Base-by-base conservation (phyloP, 805 yeast genomes). In the Priceomyces medius region DNA sequence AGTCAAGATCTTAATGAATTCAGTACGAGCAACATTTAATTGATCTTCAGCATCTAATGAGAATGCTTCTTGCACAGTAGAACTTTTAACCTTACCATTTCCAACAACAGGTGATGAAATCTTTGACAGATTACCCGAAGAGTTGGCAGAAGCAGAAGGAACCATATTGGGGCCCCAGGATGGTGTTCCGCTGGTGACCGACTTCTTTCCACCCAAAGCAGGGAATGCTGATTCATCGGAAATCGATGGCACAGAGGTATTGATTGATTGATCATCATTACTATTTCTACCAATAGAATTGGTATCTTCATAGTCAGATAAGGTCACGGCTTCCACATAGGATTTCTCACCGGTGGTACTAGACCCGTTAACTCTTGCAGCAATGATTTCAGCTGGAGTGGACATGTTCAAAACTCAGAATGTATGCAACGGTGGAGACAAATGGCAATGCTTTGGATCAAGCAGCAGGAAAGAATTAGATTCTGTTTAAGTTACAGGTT, bases 1-100 rank as follows among this genome's bases (percentile, higher is more conserved):
- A 37, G 77, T 71, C 47, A 88, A 68, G 47, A 87, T 76, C 56
- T 82, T 82, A 53, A 82, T 73, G 46, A 86, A 79, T 51, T 85
- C 93, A 17, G 80, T 72, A 52, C 82, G 81, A 31, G 71, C 59
- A 35, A 83, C 74, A 40, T 77, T 74, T 56, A 81, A 63, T 59
- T 86, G 91, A 48, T 83, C 83, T 40, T 79, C 81, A 42, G 78
- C 75, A 53, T 79, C 83, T 54, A 90, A 75, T 37, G 87, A 76
- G 58, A 90, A 87, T 6, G 89, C 85, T 54, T 86, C 89, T 59
- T 88, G 91, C 43, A 87, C 72, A 40, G 77, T 76, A 17, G 79
- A 70, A 8, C 88, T 74, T 49, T 68, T 68, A 50, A 67, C 73
- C 59, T 52, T 60, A 53, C 47, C 66, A 36, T 35, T 58, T 37